These are phyloP conservation scores for Monilinia fructicola DNA, from an alignment of 2,329 filamentous ascomycete species.

Conservation along the genomic window DNA sequence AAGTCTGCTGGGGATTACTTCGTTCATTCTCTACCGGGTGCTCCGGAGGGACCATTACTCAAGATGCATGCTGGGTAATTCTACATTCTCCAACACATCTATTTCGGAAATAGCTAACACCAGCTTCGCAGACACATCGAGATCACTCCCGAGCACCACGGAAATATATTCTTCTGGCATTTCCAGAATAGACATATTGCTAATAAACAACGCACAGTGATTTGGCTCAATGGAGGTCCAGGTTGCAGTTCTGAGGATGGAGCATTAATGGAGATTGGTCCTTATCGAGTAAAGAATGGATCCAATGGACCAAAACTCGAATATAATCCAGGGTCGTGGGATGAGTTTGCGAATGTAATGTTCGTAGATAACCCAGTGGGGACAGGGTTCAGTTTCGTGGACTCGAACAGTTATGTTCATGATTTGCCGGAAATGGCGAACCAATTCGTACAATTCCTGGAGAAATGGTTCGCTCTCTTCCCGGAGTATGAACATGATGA, in stretches of 20 bases:
- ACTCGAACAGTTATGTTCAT: conserved; percentile 81
- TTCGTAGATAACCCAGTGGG: conserved; percentile 98
- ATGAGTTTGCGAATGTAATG: conserved; percentile 94
- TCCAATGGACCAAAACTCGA: conserved; percentile 55
- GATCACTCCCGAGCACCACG: conserved; percentile 78
- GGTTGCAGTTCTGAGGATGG: conserved; percentile 98
- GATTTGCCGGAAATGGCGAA: conserved; percentile 86
- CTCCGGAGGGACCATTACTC: conserved; percentile 71
- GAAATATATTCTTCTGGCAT: conserved; percentile 98
- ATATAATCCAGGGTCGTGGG: conserved; percentile 94
- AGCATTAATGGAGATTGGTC: conserved; percentile 83
- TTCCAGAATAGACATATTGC: conserved; percentile 95
- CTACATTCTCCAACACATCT: conserved; percentile 19
- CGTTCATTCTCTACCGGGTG: conserved; percentile 79
- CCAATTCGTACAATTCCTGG: conserved; percentile 84
- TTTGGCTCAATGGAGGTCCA: conserved; percentile 96
- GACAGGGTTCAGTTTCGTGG: conserved; percentile 93
- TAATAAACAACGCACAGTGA: conserved; percentile 82
- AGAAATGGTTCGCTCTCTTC: conserved; percentile 88
- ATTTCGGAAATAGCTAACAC: background rate
- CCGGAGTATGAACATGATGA: conserved; percentile 91
- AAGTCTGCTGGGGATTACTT: conserved; percentile 83
- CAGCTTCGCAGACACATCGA: conserved; percentile 73
- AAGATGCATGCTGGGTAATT: conserved; percentile 98
- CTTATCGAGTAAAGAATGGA: conserved; percentile 79